Percentiles rank a stretch among this genome's conserved stretches.
These are phyloP conservation scores for Globisporangium emineosum DNA, from an alignment of 352 stramenopile species.

Conservation along the genomic window DNA sequence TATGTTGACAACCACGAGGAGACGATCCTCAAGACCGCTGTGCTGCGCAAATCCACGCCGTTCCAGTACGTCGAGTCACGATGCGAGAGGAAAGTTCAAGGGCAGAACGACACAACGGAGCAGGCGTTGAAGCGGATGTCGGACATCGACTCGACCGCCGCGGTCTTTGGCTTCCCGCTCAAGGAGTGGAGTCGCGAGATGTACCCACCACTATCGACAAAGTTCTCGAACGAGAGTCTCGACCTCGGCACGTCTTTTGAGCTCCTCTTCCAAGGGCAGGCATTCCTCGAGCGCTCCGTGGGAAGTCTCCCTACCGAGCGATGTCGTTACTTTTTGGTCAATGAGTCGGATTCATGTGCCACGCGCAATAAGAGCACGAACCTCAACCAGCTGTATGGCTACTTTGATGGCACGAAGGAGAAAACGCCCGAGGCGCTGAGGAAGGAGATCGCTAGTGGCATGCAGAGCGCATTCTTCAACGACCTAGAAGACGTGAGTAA, in stretches of 20 bases:
- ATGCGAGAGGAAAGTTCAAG: not conserved
- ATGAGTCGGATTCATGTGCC: not conserved
- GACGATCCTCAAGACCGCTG: conserved; percentile 21
- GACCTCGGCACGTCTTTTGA: conserved; percentile 22
- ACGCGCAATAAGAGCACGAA: not conserved
- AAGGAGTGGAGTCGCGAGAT: conserved; percentile 27
- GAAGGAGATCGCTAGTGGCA: conserved; percentile 9
- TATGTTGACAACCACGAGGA: conserved; percentile 9
- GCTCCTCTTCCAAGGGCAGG: conserved; percentile 28
- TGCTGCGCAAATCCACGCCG: conserved; percentile 11
- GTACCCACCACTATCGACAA: conserved; percentile 13
- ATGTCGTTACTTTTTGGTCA: conserved; percentile 12
- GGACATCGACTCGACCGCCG: conserved; percentile 22
- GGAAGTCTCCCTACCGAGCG: conserved; percentile 11
- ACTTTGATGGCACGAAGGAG: conserved; percentile 22
- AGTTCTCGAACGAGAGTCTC: conserved; percentile 7
- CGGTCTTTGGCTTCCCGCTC: conserved; percentile 23
- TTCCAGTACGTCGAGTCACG: conserved; percentile 10
- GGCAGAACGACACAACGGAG: not conserved
- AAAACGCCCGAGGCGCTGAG: conserved; percentile 6
- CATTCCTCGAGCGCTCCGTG: conserved; percentile 20
- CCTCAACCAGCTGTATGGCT: conserved; percentile 19
- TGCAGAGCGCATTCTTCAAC: conserved; percentile 13
- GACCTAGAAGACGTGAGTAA: conserved; percentile 10
- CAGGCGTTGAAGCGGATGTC: conserved; percentile 13